Evolutionary conservation across 768 basidiomycete genomes (phyloP).

Genomic region (Lactarius sanguifluus): DNA sequence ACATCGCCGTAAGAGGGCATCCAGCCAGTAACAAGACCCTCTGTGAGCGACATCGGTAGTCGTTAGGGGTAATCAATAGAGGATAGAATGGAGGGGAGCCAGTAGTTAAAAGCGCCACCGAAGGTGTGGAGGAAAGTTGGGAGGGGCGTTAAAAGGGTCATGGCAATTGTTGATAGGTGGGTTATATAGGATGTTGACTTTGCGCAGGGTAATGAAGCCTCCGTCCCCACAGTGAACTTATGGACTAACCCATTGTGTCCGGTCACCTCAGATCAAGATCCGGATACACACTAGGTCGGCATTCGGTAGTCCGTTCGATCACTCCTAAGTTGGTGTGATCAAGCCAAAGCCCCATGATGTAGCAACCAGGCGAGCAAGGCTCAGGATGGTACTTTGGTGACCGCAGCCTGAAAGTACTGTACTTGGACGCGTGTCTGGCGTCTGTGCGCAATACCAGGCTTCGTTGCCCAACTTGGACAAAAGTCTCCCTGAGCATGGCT

Average conservation of each 20-base stretch:
- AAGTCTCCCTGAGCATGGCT: slow-evolving; percentile 18
- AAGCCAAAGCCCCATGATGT: background rate
- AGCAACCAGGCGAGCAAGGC: background rate
- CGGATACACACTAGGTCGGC: slow-evolving; percentile 1
- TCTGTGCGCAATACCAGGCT: background rate
- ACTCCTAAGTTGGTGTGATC: slow-evolving; percentile 23
- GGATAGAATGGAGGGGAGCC: slow-evolving; percentile 8
- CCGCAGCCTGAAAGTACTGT: background rate
- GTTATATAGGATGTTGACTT: slow-evolving; percentile 25
- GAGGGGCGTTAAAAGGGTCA: background rate
- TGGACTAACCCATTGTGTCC: slow-evolving; percentile 22
- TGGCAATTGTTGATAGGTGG: background rate
- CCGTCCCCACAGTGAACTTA: slow-evolving; percentile 5
- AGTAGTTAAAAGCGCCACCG: background rate
- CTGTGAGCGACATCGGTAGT: slow-evolving; percentile 27
- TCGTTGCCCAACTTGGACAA: slow-evolving; percentile 13
- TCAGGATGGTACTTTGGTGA: background rate
- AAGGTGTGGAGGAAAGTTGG: background rate
- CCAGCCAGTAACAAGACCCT: slow-evolving; percentile 29
- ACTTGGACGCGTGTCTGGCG: background rate
- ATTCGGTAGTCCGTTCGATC: slow-evolving; percentile 18
- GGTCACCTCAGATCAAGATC: slow-evolving; percentile 26
- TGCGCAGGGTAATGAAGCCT: background rate
- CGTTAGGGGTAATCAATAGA: slow-evolving; percentile 25
- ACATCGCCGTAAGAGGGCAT: slow-evolving; percentile 27